Evolutionary conservation across 169 alveolate genomes (phyloP), one percentile per base, ranked within the genome.

Genomic region (Plasmodium malariae): DNA sequence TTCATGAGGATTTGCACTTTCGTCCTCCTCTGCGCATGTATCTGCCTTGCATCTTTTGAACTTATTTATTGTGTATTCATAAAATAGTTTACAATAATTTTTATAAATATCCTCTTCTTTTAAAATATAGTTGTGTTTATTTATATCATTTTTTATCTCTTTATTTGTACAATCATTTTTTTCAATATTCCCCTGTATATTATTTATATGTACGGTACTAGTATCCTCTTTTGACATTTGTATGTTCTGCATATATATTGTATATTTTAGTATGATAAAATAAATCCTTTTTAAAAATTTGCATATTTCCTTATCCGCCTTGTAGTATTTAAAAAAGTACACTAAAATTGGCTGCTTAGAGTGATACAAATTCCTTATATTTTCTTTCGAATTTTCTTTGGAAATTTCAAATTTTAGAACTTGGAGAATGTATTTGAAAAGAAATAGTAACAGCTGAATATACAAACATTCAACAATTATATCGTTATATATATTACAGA

Each of bases 401-500:
- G 57, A 62, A 14, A 78, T 40, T 78, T 78, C 57, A 24, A 26
- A 21, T 37, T 62, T 62, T 28, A 60, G 26, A 40, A 45, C 40
- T 78, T 78, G 89, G 5, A 78, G 74, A 9, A 55, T 43, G 48
- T 78, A 78, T 54, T 78, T 78, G 54, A 78, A 78, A 48, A 78
- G 63, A 78, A 78, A 69, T 24, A 63, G 45, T 63, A 78, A 55
- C 45, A 78, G 37, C 14, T 78, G 89, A 34, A 78, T 32, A 78
- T 78, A 51, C 60, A 78, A 78, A 48, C 78, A 78, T 49, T 78
- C 89, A n/a, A 78, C 63, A 62, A 78, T 32, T 28, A 78, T 62
- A 24, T 78, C 89, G 71, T 78, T 78, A 57, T 78, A 78, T n/a
- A 78, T 63, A 36, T 78, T 78, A 40, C 89, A 63, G 54, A 78